Base-by-base conservation (phyloP, 441 rosid species). In the Theobroma grandiflorum region DNA sequence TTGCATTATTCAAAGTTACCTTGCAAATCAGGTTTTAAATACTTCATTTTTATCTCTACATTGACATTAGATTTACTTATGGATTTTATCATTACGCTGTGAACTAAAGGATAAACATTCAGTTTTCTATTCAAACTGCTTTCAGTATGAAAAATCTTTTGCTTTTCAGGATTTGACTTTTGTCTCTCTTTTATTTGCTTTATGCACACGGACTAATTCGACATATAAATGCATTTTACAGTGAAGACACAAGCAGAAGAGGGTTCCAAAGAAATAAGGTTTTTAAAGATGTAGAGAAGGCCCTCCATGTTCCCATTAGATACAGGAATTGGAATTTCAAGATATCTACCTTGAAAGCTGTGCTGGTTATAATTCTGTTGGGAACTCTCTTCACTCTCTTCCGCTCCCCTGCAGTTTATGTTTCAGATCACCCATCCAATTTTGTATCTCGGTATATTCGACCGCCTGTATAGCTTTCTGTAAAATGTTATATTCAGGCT, bases 201-300 rank as follows among this genome's bases (percentile, higher is more conserved):
- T 49, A 45, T 78, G 35, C 35, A 38, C 78, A 53, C 63, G 45
- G 59, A 49, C 66, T 71, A 42, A 49, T 75, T 38, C 10, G 59
- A 58, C 20, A 72, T 53, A 20, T 73, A 33, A 37, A 35, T 87
- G 69, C 49, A 31, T 62, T 68, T 78, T 79, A 69, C 82, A 92
- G 94, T 59, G 98, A 91, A 6, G 95, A 93, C 20, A 59, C 87
- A 11, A 84, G 43, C 81, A 90, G 87, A 83, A 89, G 88, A 71
- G 87, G 87, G 82, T 86, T 75, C 37, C 86, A 83, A 53, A 91
- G 92, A 76, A 86, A 80, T 50, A 89, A 81, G 81, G 89, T 84
- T 79, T 72, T 85, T 74, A 91, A 81, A 84, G 91, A 90, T 88
- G 94, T 91, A 42, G 97, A 93, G 74, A 93, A 85, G 87, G 94